Base-by-base conservation (phyloP, 78 protist species). In the Mastigamoeba balamuthi region DNA sequence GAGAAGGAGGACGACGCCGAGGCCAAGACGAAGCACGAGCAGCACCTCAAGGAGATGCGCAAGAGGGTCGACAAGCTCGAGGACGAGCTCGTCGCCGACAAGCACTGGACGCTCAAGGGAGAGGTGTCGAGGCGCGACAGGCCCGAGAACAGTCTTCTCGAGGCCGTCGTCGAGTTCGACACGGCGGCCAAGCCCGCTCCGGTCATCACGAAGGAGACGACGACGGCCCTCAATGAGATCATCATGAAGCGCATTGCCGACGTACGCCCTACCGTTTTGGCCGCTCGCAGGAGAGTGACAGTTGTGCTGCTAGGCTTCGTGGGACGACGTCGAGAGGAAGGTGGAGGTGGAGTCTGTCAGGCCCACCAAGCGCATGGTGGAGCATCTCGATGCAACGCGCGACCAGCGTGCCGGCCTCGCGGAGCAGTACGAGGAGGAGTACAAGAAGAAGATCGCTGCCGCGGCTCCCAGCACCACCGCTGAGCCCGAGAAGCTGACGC, bases 171-270 rank as follows among this genome's bases (percentile, higher is more conserved):
- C 43, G 89, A 85, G 71, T 85, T 66, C 71, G 89, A 85, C 52
- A 74, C 69, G 37, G 40, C 42, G 28, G 27, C 37, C 9, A 36
- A 76, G 85, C 43, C 58, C 25, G 80, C 89, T n/a, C 85, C 84
- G 66, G 71, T 42, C 3, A 8, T 66, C 29, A 78, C 82, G 28
- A 44, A 79, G 78, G 82, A 79, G 66, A 37, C 74, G n/a, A 69
- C 72, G 42, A 8, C 8, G 39, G 23, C 74, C 35, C 17, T 85
- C 29, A 85, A 85, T 30, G 90, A 82, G 48, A 52, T 69, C 4
- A 80, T 85, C 70, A 68, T 53, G 66, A 66, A 58, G 78, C 77
- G 90, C 66, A 66, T 83, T 27, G 38, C 67, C 25, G 85, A 83
- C 33, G 58, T 48, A 48, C 58, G 17, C n/a, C n/a, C n/a, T n/a